Evolutionary conservation across 2,329 filamentous ascomycete species (phyloP), one percentile per base, ranked within the genome.

Genomic region (Cladosporium sp.): DNA sequence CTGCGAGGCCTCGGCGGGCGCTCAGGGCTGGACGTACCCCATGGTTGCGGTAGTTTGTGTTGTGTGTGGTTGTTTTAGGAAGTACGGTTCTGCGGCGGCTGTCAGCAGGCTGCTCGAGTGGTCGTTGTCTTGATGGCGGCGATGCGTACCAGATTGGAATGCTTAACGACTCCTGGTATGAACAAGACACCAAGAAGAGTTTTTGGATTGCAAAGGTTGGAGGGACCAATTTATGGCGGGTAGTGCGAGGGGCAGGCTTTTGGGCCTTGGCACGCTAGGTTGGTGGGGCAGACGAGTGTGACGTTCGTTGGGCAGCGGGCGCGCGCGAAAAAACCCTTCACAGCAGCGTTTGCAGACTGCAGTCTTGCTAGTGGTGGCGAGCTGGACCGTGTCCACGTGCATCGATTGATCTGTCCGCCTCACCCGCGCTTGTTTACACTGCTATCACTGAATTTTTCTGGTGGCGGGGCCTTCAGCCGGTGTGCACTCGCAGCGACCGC

Each of bases 21-120:
- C 45, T 58, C 49, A 47, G 36, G 58, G 61, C 55, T 60, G 60
- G 58, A 79, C 82, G 74, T 77, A 85, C 83, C 82, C 83, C 83
- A 86, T 86, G 75, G 62, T 83, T 77, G 74, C 73, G 77, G 74
- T 66, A 62, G 67, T 64, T 63, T 70, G 54, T 58, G 54, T 58
- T 47, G 62, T 60, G 60, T 61, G 61, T 62, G 63, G 36, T 44
- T 56, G 57, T 68, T 60, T 67, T 57, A 32, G 28, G 28, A 32
- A 32, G 28, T 9, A 32, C 28, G 12, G 28, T 32, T 58, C 37
- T 49, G 49, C 15, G n/a, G 17, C 17, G 20, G 50, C 15, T 50
- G 58, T 59, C 40, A 55, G 57, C 19, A 3, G 13, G 7, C 24
- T 50, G 40, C 36, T 37, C 28, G 28, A 32, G 25, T 36, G 19